These are phyloP conservation scores for Botryotinia calthae DNA, from an alignment of 2,329 filamentous ascomycete genomes.

Conservation along the genomic window DNA sequence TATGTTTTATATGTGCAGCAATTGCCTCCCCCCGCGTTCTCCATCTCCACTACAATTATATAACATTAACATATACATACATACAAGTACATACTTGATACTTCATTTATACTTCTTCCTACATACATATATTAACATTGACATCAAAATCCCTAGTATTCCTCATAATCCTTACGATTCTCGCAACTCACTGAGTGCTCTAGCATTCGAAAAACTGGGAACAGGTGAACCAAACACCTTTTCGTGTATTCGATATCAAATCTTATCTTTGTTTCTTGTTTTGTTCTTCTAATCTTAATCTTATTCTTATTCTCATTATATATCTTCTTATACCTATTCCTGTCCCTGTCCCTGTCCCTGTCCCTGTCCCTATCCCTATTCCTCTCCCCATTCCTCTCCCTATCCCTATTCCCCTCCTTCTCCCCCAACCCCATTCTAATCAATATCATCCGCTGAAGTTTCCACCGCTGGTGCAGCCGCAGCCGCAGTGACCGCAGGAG, in stretches of 20 bases:
- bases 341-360: not conserved
- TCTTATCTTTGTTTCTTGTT: not conserved
- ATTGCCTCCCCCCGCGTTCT: too few species aligned
- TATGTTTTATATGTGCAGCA: too few species aligned
- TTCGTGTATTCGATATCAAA: not conserved
- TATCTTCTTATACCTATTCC: not conserved
- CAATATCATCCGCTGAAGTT: constrained; percentile 33
- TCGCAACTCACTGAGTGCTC: not conserved
- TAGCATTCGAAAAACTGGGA: too few species aligned
- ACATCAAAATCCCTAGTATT: not conserved
- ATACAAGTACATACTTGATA: too few species aligned
- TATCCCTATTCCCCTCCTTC: not conserved
- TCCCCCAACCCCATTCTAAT: constrained; percentile 25
- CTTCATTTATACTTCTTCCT: too few species aligned
- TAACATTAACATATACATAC: not conserved
- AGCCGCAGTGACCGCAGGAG: constrained; percentile 27
- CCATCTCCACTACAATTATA: too few species aligned
- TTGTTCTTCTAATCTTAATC: not conserved
- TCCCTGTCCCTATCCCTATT: not conserved
- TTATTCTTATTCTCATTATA: not conserved
- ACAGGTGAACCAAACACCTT: too few species aligned
- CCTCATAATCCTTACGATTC: not conserved
- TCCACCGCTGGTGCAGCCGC: not conserved
- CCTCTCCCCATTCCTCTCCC: not conserved
- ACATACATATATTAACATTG: too few species aligned